phyloP scores from a whole-genome alignment of 331 rosid species.

The Quercus phellos region DNA sequence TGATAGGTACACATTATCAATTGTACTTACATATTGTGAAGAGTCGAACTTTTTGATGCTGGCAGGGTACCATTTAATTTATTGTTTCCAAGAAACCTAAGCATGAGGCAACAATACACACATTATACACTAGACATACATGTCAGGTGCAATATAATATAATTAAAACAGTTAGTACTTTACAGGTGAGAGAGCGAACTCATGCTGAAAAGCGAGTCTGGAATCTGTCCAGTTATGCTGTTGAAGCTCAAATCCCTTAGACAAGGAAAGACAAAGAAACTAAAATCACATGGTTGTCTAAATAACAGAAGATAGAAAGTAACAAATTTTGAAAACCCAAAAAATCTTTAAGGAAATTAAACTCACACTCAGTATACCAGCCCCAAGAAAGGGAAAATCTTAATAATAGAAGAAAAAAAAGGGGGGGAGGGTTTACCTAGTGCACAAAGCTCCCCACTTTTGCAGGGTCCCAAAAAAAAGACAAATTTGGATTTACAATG shows the following conservation, averaged over 20 bases:
- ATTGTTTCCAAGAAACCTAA: slow-evolving; percentile 19
- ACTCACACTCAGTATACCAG: background rate
- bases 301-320: background rate
- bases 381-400: background rate
- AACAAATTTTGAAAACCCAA: background rate
- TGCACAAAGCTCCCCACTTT: no score
- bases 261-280: background rate
- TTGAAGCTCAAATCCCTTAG: slow-evolving; percentile 90
- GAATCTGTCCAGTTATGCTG: slow-evolving; percentile 55
- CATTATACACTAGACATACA: background rate
- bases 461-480: background rate
- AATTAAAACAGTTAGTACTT: slow-evolving; percentile 16
- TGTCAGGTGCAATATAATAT: background rate
- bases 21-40: slow-evolving; percentile 54
- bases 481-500: background rate
- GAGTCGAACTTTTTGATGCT: slow-evolving; percentile 35
- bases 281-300: background rate
- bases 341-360: background rate
- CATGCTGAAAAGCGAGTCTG: slow-evolving; percentile 65
- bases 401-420: background rate
- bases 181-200: slow-evolving; percentile 53
- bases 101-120: slow-evolving; percentile 17
- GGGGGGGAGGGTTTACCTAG: no score
- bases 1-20: background rate
- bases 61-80: slow-evolving; percentile 58